Evolutionary conservation across 2,329 filamentous ascomycete genomes (phyloP).

Genomic region (Xylaria sp.): DNA sequence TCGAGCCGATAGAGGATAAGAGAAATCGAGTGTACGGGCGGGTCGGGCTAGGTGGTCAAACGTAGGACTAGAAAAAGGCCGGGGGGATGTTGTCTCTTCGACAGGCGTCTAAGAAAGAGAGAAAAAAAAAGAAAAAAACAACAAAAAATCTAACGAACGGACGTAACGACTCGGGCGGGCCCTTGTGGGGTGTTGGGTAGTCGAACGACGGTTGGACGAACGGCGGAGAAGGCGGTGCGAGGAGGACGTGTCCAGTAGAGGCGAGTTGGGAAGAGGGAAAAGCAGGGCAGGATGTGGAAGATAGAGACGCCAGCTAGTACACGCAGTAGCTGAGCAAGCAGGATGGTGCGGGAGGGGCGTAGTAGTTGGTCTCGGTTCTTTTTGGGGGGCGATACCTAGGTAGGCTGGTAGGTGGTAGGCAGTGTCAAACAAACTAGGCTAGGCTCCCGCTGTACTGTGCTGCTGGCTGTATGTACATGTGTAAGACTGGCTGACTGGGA

Average conservation of each 20-base stretch:
- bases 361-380: background rate
- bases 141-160: conserved; percentile 32
- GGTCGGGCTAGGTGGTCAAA: conserved; percentile 27
- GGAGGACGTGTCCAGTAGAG: conserved; percentile 22
- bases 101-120: conserved; percentile 25
- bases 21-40: conserved; percentile 23
- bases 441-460: background rate
- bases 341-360: background rate
- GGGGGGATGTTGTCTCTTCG: conserved; percentile 23
- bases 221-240: conserved; percentile 29
- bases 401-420: no score
- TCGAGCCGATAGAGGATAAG: conserved; percentile 22
- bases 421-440: background rate
- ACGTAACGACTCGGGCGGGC: conserved; percentile 32
- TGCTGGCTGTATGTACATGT: background rate
- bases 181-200: conserved; percentile 20
- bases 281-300: conserved; percentile 24
- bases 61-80: conserved; percentile 25
- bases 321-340: background rate
- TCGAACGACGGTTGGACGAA: conserved; percentile 31
- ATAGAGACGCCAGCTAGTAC: conserved; percentile 1
- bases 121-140: conserved; percentile 5
- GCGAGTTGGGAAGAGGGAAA: conserved; percentile 6
- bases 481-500: background rate
- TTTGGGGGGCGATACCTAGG: no score